phyloP scores from a whole-genome alignment of 768 basidiomycete genomes.

The Suillus tomentosus region DNA sequence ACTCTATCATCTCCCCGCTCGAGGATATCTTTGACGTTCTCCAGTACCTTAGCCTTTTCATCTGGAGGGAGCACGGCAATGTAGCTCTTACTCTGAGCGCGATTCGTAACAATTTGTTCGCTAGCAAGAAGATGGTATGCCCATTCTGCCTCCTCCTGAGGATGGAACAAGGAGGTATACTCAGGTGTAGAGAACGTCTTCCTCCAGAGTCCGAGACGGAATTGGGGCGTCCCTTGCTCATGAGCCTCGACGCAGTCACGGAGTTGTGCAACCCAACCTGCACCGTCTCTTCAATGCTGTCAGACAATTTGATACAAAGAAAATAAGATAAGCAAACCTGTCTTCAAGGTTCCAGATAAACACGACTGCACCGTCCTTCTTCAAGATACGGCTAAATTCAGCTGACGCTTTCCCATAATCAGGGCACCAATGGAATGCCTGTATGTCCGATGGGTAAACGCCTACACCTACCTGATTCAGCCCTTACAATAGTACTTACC shows the following conservation, averaged over 20 bases:
- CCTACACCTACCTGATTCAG: neutral
- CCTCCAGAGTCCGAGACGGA: slow-evolving; percentile 76
- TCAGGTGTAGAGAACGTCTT: slow-evolving; percentile 61
- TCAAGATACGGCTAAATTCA: slow-evolving; percentile 82
- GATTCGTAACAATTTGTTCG: slow-evolving; percentile 57
- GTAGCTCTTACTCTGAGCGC: slow-evolving; percentile 86
- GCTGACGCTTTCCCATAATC: slow-evolving; percentile 68
- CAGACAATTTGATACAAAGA: neutral
- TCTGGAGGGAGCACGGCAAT: slow-evolving; percentile 62
- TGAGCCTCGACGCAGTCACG: slow-evolving; percentile 69
- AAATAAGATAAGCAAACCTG: slow-evolving; percentile 41
- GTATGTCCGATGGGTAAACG: slow-evolving; percentile 11
- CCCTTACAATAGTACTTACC: slow-evolving; percentile 37
- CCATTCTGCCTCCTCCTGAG: slow-evolving; percentile 60
- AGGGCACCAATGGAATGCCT: slow-evolving; percentile 96
- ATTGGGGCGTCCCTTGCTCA: slow-evolving; percentile 80
- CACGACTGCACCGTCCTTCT: slow-evolving; percentile 67
- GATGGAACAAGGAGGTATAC: slow-evolving; percentile 62
- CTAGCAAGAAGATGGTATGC: slow-evolving; percentile 53
- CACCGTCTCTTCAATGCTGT: slow-evolving; percentile 45
- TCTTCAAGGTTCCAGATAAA: slow-evolving; percentile 94
- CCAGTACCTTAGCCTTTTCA: slow-evolving; percentile 54
- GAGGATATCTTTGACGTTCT: slow-evolving; percentile 57
- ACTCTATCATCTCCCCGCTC: slow-evolving; percentile 58
- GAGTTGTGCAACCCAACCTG: slow-evolving; percentile 74